phyloP scores from a whole-genome alignment of 1,139 yeast species.

The Debaryomycetaceae sp. region DNA sequence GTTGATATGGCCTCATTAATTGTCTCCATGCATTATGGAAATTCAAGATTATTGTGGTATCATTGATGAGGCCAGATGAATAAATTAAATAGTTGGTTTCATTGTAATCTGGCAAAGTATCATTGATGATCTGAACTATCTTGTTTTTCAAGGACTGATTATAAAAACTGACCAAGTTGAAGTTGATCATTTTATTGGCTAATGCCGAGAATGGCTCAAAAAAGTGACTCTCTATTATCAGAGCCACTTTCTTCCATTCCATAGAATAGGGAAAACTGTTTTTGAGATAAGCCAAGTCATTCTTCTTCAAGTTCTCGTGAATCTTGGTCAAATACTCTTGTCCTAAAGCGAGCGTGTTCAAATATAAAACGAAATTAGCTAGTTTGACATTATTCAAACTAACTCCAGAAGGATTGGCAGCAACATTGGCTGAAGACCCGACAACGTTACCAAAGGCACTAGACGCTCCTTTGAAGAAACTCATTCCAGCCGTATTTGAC shows the following conservation, averaged over 20 bases:
- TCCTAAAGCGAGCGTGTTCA: slow-evolving; percentile 61
- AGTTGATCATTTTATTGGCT: slow-evolving; percentile 48
- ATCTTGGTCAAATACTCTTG: slow-evolving; percentile 52
- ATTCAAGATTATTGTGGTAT: slow-evolving; percentile 28
- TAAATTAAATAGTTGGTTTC: slow-evolving; percentile 36
- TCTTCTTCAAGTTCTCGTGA: slow-evolving; percentile 31
- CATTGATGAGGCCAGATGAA: slow-evolving; percentile 28
- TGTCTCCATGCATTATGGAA: slow-evolving; percentile 65
- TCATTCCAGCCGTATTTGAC: slow-evolving; percentile 20
- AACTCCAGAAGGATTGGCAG: slow-evolving; percentile 17
- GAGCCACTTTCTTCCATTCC: slow-evolving; percentile 42
- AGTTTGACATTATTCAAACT: slow-evolving; percentile 33
- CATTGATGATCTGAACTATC: slow-evolving; percentile 46
- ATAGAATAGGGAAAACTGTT: slow-evolving; percentile 55
- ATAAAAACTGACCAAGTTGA: slow-evolving; percentile 53
- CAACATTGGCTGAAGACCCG: slow-evolving; percentile 23
- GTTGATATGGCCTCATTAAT: slow-evolving; percentile 62
- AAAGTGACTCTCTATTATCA: slow-evolving; percentile 35
- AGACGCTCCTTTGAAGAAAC: slow-evolving; percentile 45
- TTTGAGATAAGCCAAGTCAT: slow-evolving; percentile 23
- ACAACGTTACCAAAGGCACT: slow-evolving; percentile 47
- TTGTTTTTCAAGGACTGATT: slow-evolving; percentile 55
- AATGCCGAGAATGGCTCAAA: slow-evolving; percentile 37
- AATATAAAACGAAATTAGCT: slow-evolving; percentile 47
- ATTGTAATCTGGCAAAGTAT: slow-evolving; percentile 51